A percentile compares a stretch with the other conserved stretches of the same genome.
phyloP scores from a whole-genome alignment of 305 asterid genomes.

The Fraxinus paxiana region DNA sequence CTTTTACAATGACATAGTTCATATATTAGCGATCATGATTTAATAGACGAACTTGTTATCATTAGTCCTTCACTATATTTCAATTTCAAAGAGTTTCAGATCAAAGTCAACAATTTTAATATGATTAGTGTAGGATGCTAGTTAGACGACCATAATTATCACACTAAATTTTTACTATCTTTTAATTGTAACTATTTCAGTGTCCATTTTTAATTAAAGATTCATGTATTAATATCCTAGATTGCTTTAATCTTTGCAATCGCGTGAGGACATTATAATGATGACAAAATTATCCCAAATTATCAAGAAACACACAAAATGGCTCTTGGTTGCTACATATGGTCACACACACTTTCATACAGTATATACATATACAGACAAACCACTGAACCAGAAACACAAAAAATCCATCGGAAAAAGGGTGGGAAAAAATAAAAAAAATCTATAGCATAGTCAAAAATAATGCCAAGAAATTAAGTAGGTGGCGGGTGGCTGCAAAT shows the following conservation, averaged over 20 bases:
- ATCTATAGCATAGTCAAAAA: conserved; percentile 25
- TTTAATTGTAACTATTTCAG: not conserved
- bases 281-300: not conserved
- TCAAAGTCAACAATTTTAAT: not conserved
- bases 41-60: not conserved
- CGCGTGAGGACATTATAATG: not conserved
- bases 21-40: not conserved
- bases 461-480: conserved; percentile 28
- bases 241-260: not conserved
- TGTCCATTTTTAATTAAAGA: not conserved
- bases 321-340: conserved; percentile 29
- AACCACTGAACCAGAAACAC: not conserved
- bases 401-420: not conserved
- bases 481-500: conserved; percentile 50
- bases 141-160: not conserved
- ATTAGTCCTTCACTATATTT: not conserved
- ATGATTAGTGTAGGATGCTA: not conserved
- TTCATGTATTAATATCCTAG: not conserved
- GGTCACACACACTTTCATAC: conserved; percentile 25
- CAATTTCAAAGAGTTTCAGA: not conserved
- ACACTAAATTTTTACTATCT: not conserved
- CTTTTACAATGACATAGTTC: not conserved
- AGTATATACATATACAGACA: not conserved
- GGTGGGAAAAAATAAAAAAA: not conserved
- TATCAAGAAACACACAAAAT: not conserved